A percentile compares a stretch with the other conserved stretches of the same genome.
Evolutionary conservation across 2,329 filamentous ascomycete species (phyloP).

Genomic region (Cercospora janseana): DNA sequence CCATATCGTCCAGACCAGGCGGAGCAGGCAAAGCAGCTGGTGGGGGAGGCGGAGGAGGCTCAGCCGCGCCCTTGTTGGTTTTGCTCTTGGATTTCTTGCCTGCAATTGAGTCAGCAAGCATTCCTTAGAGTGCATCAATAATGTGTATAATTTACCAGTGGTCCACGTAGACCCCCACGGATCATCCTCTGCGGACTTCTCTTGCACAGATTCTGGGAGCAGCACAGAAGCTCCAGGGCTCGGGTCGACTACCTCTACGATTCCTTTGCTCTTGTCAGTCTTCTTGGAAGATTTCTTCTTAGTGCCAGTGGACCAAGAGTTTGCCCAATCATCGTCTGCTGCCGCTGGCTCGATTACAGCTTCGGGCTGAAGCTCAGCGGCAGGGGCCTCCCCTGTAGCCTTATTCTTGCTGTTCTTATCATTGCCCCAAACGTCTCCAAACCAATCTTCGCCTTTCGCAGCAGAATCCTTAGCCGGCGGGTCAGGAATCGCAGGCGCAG

Average conservation of each 20-base stretch:
- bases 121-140: conserved; percentile 5
- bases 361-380: conserved; percentile 40
- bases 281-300: conserved; percentile 55
- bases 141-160: conserved; percentile 18
- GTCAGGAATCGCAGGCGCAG: conserved; percentile 27
- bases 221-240: conserved; percentile 40
- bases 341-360: conserved; percentile 51
- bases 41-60: conserved; percentile 34
- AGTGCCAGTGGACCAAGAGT: conserved; percentile 56
- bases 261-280: conserved; percentile 44
- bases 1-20: conserved; percentile 26
- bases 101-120: conserved; percentile 30
- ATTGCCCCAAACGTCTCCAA: conserved; percentile 53
- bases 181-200: conserved; percentile 40
- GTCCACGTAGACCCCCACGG: conserved; percentile 29
- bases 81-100: conserved; percentile 55
- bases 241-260: conserved; percentile 40
- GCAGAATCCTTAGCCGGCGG: conserved; percentile 32
- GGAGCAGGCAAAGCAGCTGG: conserved; percentile 34
- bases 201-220: conserved; percentile 42
- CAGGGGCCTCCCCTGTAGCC: conserved; percentile 27
- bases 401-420: conserved; percentile 53
- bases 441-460: conserved; percentile 49
- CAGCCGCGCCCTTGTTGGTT: conserved; percentile 54
- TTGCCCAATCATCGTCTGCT: conserved; percentile 50